Conservation (phyloP, 495 filamentous ascomycete species). For the Annulohypoxylon maeteangense region DNA sequence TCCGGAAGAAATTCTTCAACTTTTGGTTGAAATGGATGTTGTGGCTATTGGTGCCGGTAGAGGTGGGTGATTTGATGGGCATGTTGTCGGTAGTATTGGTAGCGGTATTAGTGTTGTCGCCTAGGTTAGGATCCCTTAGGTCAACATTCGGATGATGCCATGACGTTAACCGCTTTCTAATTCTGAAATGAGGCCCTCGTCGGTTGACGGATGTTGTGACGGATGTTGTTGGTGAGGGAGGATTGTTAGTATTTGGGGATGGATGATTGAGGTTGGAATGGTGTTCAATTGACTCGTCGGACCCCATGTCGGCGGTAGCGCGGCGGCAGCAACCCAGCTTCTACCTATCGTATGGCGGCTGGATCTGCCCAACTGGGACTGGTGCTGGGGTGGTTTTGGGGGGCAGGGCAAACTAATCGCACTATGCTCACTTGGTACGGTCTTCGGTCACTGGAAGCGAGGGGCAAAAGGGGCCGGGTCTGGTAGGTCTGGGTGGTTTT, state of each 20-base stretch:
- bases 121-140: slow-evolving; percentile 37
- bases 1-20: slow-evolving; percentile 98
- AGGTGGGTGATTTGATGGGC: slow-evolving; percentile 46
- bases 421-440: slow-evolving; percentile 29
- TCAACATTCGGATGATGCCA: slow-evolving; percentile 49
- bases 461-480: slow-evolving; percentile 43
- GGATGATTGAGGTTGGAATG: slow-evolving; percentile 43
- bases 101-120: slow-evolving; percentile 19
- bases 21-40: slow-evolving; percentile 81
- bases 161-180: slow-evolving; percentile 48
- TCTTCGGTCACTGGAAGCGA: slow-evolving; percentile 31
- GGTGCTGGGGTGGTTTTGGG: slow-evolving; percentile 16
- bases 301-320: slow-evolving; percentile 44
- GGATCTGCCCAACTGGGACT: slow-evolving; percentile 33
- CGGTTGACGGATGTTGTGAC: slow-evolving; percentile 37
- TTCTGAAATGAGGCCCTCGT: slow-evolving; percentile 42
- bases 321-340: slow-evolving; percentile 13
- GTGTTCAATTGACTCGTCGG: slow-evolving; percentile 46
- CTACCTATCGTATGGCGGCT: slow-evolving; percentile 12
- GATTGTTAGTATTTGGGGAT: slow-evolving; percentile 26
- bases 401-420: slow-evolving; percentile 17
- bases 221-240: slow-evolving; percentile 43
- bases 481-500: slow-evolving; percentile 12
- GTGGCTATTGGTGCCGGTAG: slow-evolving; percentile 59
- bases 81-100: slow-evolving; percentile 39